Percentiles rank a stretch among this genome's conserved stretches.
Conservation (phyloP, 2,329 filamentous ascomycete genomes). For the Pseudocercospora fijiensis region DNA sequence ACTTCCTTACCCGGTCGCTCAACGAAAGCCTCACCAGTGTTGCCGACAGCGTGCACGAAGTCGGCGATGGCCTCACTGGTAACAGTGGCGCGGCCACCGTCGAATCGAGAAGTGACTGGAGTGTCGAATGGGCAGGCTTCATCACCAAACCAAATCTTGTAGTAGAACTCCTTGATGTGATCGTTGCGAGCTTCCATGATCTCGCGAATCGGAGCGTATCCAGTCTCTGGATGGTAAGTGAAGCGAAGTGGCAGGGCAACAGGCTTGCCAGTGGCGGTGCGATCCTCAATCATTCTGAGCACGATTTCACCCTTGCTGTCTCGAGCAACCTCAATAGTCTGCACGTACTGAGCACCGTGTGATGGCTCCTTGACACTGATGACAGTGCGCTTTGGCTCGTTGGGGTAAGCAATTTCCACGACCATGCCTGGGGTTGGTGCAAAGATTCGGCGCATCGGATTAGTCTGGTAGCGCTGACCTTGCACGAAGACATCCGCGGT, state of each 20-base stretch:
- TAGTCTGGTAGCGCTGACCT: slow-evolving; percentile 94
- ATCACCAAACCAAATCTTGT: slow-evolving; percentile 92
- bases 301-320: slow-evolving; percentile 74
- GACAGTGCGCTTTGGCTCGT: slow-evolving; percentile 76
- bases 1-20: slow-evolving; percentile 92
- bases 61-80: slow-evolving; percentile 93
- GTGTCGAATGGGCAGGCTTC: slow-evolving; percentile 81
- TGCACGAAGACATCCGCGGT: slow-evolving; percentile 92
- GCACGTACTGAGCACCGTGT: slow-evolving; percentile 78
- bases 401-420: slow-evolving; percentile 81
- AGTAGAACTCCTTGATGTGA: slow-evolving; percentile 99
- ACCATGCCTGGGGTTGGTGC: slow-evolving; percentile 81
- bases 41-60: slow-evolving; percentile 98
- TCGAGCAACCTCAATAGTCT: slow-evolving; percentile 83
- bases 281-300: slow-evolving; percentile 89
- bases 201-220: slow-evolving; percentile 95
- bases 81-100: slow-evolving; percentile 82
- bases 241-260: slow-evolving; percentile 85
- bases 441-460: slow-evolving; percentile 90
- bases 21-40: slow-evolving; percentile 95
- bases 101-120: slow-evolving; percentile 81
- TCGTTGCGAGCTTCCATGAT: slow-evolving; percentile 96
- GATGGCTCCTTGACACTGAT: slow-evolving; percentile 87
- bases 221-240: slow-evolving; percentile 89
- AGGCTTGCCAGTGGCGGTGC: slow-evolving; percentile 78